phyloP scores from a whole-genome alignment of 108 stramenopile species.

The Discostella stelligeroides region DNA sequence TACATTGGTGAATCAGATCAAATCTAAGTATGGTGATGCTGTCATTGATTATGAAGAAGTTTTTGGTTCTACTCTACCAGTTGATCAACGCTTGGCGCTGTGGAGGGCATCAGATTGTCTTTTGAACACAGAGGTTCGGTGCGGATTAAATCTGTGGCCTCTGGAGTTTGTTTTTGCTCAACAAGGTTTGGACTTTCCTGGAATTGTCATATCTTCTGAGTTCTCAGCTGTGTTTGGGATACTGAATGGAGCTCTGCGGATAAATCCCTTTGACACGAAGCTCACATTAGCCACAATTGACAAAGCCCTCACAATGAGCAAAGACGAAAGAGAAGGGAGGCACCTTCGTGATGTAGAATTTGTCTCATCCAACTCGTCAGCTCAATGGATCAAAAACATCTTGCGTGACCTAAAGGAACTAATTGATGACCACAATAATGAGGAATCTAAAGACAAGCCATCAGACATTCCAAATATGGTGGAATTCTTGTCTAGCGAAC shows the following conservation, averaged over 20 bases:
- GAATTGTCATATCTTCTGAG: conserved; percentile 78
- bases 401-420: conserved; percentile 49
- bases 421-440: conserved; percentile 11
- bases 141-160: conserved; percentile 75
- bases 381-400: conserved; percentile 75
- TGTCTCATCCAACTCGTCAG: conserved; percentile 65
- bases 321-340: conserved; percentile 48
- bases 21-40: conserved; percentile 47
- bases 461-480: conserved; percentile 11
- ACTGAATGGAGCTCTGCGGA: conserved; percentile 73
- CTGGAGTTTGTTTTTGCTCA: conserved; percentile 77
- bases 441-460: conserved; percentile 5
- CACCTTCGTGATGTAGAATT: conserved; percentile 73
- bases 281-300: conserved; percentile 55
- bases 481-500: conserved; percentile 14
- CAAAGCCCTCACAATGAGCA: conserved; percentile 64
- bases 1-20: conserved; percentile 44
- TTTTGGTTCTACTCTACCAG: conserved; percentile 23
- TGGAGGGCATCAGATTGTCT: conserved; percentile 55
- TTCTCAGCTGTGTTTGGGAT: conserved; percentile 73
- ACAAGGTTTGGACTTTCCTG: conserved; percentile 35
- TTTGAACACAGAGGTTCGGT: conserved; percentile 55
- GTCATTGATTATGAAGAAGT: conserved; percentile 67
- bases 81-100: conserved; percentile 57
- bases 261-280: conserved; percentile 79